Evolutionary conservation across 108 stramenopile species (phyloP), one percentile per base, ranked within the genome.

Genomic region (Schizochytrium sp.): DNA sequence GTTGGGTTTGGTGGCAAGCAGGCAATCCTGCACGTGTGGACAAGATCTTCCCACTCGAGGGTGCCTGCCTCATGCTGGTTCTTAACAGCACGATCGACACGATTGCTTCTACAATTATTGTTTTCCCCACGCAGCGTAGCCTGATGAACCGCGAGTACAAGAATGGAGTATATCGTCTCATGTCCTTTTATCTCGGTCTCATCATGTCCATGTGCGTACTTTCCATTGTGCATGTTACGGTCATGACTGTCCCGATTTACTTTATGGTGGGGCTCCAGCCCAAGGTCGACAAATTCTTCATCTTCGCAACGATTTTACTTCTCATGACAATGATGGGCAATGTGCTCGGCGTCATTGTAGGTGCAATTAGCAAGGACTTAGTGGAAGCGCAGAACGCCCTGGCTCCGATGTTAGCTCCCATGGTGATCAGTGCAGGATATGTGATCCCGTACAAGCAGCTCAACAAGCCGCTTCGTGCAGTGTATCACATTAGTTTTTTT

Each of bases 401-500:
- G 5, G 44, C 51, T 41, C 83, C 89, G 19, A 48, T 45, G 23
- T 34, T 89, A 5, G 57, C 57, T 5, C 89, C 87, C 51, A 0
- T 87, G 60, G 5, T 89, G 29, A 18, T 89, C 34, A 87, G 55
- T 48, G 44, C 43, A 45, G 89, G 89, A 14, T 87, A 60, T 72
- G 45, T 89, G 28, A 59, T 89, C 55, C 89, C 89, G 5, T 89
- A 89, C 57, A 34, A 43, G n/a, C 58, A 87, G 59, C 58, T 87
- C 44, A 58, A 87, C 58, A 53, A 21, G 25, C 48, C 51, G 45
- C 28, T 47, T 0, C 45, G 23, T 12, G n/a, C 16, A 14, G 12
- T 83, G 45, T 83, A 83, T 23, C 76, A 83, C 23, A 83, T 83
- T 16, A 53, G 48, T 23, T 83, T 83, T 23, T 83, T 83, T 23